Conservation (phyloP, 176 grass and related monocot genomes). For the Carex littledalei region DNA sequence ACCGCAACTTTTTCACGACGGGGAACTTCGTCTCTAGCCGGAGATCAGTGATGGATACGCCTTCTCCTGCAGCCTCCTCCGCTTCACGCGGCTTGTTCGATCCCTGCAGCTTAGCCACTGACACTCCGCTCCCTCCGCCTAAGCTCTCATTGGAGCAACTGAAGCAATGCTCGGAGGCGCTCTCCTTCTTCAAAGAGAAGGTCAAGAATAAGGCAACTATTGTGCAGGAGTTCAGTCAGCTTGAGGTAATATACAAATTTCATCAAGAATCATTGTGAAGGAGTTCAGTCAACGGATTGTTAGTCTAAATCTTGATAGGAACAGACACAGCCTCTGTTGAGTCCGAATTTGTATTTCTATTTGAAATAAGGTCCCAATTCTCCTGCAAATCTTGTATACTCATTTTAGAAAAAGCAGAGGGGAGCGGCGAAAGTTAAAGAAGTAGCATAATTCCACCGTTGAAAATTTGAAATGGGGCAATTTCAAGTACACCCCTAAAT, state of each 20-base stretch:
- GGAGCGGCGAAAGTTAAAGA: neutral
- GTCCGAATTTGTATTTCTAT: neutral
- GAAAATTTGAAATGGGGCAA: neutral
- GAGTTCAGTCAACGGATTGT: neutral
- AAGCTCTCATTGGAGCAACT: conserved; percentile 25
- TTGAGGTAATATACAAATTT: conserved; percentile 41
- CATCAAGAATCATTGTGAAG: neutral
- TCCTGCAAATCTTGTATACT: neutral
- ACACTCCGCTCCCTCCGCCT: conserved; percentile 6
- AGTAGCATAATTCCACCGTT: neutral
- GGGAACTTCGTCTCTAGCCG: conserved; percentile 23
- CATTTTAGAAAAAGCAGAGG: conserved; percentile 22
- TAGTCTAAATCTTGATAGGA: neutral
- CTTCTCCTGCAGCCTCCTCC: neutral
- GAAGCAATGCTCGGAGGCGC: conserved; percentile 41
- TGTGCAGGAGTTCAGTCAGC: conserved; percentile 32
- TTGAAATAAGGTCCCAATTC: neutral
- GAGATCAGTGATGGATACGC: conserved; percentile 41
- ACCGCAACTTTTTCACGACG: conserved; percentile 36
- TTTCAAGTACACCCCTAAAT: no score
- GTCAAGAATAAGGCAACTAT: conserved; percentile 26
- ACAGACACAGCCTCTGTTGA: neutral
- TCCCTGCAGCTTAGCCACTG: neutral
- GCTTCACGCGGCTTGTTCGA: conserved; percentile 12
- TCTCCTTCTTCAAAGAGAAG: conserved; percentile 47